Base-by-base conservation (phyloP, 208 protist species). In the Porcisia hertigi region DNA sequence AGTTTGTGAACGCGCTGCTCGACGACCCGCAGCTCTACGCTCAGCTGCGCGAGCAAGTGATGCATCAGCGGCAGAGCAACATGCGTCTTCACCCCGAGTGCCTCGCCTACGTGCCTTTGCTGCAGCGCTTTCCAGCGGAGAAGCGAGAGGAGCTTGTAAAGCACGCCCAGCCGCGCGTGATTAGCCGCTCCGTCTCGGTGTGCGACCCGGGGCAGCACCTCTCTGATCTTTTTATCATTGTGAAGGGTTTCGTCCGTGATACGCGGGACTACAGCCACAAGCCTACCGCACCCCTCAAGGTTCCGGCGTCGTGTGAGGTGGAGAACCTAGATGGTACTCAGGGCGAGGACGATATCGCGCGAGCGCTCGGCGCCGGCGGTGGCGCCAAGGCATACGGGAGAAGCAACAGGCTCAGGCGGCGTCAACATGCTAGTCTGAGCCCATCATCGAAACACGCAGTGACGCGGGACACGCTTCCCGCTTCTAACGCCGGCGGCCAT, bases 1-100 rank as follows among this genome's bases (percentile, higher is more conserved):
- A 76, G 65, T 96, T 97, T 69, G 86, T 95, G 64, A 89, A 83
- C 74, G 89, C 90, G 5, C 76, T 97, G 55, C 84, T 97, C 54
- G 94, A 97, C 81, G 88, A 94, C 78, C 84, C 94, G 23, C 83
- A 77, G 54, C 79, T 92, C 18, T 88, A 88, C 65, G 72, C 92
- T 12, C 73, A 87, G 73, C 67, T 97, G 25, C 85, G 94, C n/a
- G 82, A 88, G 73, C 86, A 86, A 30, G 81, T 96, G 11, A 83
- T 81, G 59, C 74, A 86, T 75, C 86, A 84, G 54, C 82, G 85
- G 8, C 75, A 76, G 30, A 36, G n/a, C 39, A 81, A 77, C 59
- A 97, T 97, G 94, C 59, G 69, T 18, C 81, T 97, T n/a, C 75
- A 92, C 54, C 81, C 90, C 5, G 77, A 80, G 11, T 92, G 88